Percentiles rank a stretch among this genome's conserved stretches.
Conservation (phyloP, 257 asterid genomes). For the Knoxia roxburghii region DNA sequence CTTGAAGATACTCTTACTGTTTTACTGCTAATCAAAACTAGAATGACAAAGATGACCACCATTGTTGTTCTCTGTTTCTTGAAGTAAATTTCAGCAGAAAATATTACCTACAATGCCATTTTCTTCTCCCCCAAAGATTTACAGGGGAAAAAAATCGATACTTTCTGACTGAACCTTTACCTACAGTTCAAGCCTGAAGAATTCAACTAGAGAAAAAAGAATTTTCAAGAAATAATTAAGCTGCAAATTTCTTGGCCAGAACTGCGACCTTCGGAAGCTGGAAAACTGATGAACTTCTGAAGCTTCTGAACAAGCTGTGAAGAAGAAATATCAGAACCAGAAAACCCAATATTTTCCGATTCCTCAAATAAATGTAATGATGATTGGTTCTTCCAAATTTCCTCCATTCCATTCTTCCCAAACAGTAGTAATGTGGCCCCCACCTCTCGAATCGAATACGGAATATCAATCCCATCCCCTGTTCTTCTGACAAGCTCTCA, state of each 20-base stretch:
- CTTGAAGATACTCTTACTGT: too few relatives aligned
- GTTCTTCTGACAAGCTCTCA: neutral
- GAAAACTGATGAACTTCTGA: too few relatives aligned
- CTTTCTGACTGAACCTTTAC: too few relatives aligned
- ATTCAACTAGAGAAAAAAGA: neutral
- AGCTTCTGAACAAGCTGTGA: neutral
- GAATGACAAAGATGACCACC: too few relatives aligned
- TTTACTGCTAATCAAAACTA: too few relatives aligned
- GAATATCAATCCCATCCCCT: neutral
- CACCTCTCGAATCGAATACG: neutral
- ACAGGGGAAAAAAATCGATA: neutral
- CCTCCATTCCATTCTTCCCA: neutral
- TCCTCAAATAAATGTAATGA: neutral
- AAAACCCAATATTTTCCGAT: neutral
- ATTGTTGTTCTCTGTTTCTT: too few relatives aligned
- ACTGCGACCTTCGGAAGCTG: too few relatives aligned
- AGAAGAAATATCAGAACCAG: neutral
- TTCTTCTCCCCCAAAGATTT: conserved; percentile 7
- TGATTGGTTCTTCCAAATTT: neutral
- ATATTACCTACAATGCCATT: neutral
- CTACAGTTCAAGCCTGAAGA: neutral
- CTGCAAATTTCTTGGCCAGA: neutral
- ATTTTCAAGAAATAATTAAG: neutral
- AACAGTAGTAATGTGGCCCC: neutral
- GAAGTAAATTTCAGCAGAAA: conserved; percentile 3